Base-by-base conservation (phyloP, 2,329 filamentous ascomycete species). In the Hypoxylon sp. region DNA sequence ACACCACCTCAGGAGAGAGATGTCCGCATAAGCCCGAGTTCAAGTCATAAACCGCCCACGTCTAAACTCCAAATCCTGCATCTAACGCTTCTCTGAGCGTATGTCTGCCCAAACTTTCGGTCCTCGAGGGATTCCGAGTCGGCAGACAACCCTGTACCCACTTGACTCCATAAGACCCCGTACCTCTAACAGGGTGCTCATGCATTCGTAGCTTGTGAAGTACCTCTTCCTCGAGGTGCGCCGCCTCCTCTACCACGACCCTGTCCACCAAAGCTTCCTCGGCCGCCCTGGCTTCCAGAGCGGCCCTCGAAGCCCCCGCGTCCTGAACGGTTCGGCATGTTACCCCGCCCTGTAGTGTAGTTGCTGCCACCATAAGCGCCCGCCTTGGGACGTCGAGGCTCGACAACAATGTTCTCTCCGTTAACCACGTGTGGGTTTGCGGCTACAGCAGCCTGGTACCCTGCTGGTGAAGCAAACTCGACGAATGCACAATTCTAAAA, bases 401-500 rank as follows among this genome's bases (percentile, higher is more conserved):
- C 96, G 63, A 99, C 92, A 69, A 89, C 86, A 75, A 99, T 91
- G 76, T 89, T 90, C 81, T 97, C 92, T 74, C 90, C 92, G 75
- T 92, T 93, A 71, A 99, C 88, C 48, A 88, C 87, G 82, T 97
- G 94, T 37, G 95, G 95, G 83, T 97, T 98, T 74, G 91, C 92
- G 68, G 88, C 88, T 39, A 93, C 86, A 47, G 96, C 96, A 70
- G 92, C 91, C 80, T 93, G 88, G 82, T 97, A 98, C 51, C 90
- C 94, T 61, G 94, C 90, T 22, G 89, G 79, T 51, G 91, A 92
- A 78, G 90, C 92, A 81, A 96, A 99, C 80, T 99, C 96, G 67
- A 98, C 93, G 78, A 98, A 98, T 26, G 96, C 96, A 78, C 94
- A 98, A 86, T 96, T 98, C 95, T 97, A 78, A 29, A 44, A 17